Evolutionary conservation across 495 filamentous ascomycete species (phyloP).

Genomic region (Penicillium dipodomyicola): DNA sequence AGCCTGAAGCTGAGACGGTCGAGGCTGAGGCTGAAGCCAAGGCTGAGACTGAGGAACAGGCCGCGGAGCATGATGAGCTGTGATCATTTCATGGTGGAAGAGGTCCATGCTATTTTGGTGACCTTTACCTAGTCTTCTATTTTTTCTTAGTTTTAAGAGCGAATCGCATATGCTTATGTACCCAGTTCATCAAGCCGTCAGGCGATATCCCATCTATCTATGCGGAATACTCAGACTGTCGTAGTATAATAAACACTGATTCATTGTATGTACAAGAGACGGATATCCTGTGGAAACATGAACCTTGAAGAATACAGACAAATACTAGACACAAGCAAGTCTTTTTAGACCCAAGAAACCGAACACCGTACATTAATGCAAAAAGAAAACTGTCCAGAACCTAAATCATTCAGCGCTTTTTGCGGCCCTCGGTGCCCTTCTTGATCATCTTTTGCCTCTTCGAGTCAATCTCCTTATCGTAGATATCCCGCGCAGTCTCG

Average conservation of each 20-base stretch:
- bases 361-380: conserved; percentile 30
- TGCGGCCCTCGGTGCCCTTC: conserved; percentile 52
- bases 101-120: neutral
- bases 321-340: conserved; percentile 14
- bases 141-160: conserved; percentile 2
- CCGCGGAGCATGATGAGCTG: conserved; percentile 7
- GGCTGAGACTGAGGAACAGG: neutral
- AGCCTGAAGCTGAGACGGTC: conserved; percentile 28
- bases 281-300: conserved; percentile 14
- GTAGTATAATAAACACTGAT: conserved; percentile 15
- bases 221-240: neutral
- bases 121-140: neutral
- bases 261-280: conserved; percentile 24
- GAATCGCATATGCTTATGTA: conserved; percentile 2
- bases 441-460: conserved; percentile 52
- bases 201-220: neutral
- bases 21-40: neutral
- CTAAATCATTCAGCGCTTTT: conserved; percentile 26
- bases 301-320: conserved; percentile 18
- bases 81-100: neutral
- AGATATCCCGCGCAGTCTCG: conserved; percentile 55
- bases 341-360: conserved; percentile 12
- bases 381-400: conserved; percentile 16
- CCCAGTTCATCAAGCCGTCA: neutral
- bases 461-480: conserved; percentile 47